Percentiles rank a stretch among this genome's conserved stretches.
phyloP scores from a whole-genome alignment of 176 grass and related monocot genomes.

The Ananas comosus region DNA sequence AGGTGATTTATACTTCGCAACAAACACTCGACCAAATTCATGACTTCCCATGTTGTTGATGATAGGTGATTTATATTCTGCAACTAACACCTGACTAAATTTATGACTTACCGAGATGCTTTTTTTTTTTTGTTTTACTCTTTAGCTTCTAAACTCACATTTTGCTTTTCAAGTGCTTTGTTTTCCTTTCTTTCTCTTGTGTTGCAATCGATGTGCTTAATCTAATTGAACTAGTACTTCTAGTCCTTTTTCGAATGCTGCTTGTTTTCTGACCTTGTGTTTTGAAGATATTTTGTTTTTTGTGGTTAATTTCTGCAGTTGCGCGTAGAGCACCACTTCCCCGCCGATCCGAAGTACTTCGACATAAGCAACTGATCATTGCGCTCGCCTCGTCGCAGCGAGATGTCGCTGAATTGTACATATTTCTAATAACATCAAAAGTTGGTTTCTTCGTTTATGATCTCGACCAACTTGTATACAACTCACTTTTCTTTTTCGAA shows the following conservation, averaged over 20 bases:
- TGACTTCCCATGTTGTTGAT: too few species aligned
- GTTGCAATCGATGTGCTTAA: background rate
- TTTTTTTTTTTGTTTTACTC: too few species aligned
- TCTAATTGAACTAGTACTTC: background rate
- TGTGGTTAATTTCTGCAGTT: constrained; percentile 37
- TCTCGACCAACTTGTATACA: background rate
- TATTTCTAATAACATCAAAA: constrained; percentile 14
- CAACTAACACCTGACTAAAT: too few species aligned
- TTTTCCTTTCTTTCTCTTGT: background rate
- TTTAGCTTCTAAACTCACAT: too few species aligned
- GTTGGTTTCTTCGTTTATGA: constrained; percentile 4
- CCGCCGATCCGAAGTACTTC: constrained; percentile 91
- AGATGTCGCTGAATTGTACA: constrained; percentile 37
- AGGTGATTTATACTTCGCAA: too few species aligned
- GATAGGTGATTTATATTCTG: too few species aligned
- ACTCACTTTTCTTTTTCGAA: too few species aligned
- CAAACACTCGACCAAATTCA: too few species aligned
- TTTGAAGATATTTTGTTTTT: constrained; percentile 7
- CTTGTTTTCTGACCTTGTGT: constrained; percentile 2
- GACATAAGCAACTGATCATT: constrained; percentile 75
- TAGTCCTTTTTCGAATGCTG: constrained; percentile 1
- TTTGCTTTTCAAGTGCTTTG: background rate
- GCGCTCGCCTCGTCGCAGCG: constrained; percentile 16
- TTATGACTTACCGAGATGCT: too few species aligned
- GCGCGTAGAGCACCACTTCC: constrained; percentile 71